Base-by-base conservation (phyloP, 2,329 filamentous ascomycete genomes). In the Periconia digitata region DNA sequence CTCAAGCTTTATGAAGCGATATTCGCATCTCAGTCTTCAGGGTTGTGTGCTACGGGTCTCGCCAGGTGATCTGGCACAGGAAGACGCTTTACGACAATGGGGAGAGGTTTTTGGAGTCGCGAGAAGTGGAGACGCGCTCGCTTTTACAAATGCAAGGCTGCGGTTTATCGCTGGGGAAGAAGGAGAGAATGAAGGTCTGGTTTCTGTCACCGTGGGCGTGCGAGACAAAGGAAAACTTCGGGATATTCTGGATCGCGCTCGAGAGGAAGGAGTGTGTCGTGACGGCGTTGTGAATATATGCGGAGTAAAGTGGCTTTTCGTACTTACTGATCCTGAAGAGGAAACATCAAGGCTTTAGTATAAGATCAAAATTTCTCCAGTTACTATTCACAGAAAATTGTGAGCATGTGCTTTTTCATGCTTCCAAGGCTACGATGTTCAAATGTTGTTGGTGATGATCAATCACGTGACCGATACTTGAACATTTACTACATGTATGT, bases 101-200 rank as follows among this genome's bases (percentile, higher is more conserved):
- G 67, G 73, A 48, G 57, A 69, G 6, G 55, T 69, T 0, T 77
- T 77, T 53, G 66, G 66, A 1, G 60, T 76, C 0, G 64, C 48
- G 3, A 72, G 74, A 60, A 75, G 72, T 17, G 68, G 69, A 18
- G 73, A 72, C 45, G 57, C 71, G 24, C 53, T 77, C 13, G 75
- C 68, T 0, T 64, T 66, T 24, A 67, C 61, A 7, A 68, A 69
- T 40, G 61, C 66, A 5, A 57, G 62, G 23, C 40, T 77, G 40
- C 63, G 57, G 1, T 77, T 76, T 46, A 49, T 73, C 5, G 47
- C 58, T 6, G 67, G 72, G 0, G 46, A 50, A 43, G 54, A 70
- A 16, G 69, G 67, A 3, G 47, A 60, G 37, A 49, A 54, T 5
- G 73, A 72, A 29, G 73, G 73, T 0, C 50, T 76, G 6, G 59